A percentile compares a stretch with the other conserved stretches of the same genome.
phyloP scores from a whole-genome alignment of 768 basidiomycete species.

The Tremella yokohamensis region DNA sequence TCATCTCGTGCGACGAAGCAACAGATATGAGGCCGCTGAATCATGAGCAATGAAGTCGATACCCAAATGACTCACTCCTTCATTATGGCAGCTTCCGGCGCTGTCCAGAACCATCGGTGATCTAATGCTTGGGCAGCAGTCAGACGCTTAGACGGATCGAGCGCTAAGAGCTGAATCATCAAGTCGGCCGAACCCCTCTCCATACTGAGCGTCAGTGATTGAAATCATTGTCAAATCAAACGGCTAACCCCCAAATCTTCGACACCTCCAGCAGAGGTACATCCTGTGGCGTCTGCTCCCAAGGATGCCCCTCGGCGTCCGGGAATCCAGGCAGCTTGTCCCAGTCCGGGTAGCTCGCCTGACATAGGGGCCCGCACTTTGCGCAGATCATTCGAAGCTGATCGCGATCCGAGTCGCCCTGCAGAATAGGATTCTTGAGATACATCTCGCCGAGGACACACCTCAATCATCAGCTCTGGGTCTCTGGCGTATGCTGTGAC shows the following conservation, averaged over 20 bases:
- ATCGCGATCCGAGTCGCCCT: slow-evolving; percentile 82
- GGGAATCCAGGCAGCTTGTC: slow-evolving; percentile 48
- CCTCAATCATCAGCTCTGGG: slow-evolving; percentile 52
- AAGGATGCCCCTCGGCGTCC: slow-evolving; percentile 30
- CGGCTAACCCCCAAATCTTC: slow-evolving; percentile 28
- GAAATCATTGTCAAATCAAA: neutral
- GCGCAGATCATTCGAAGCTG: slow-evolving; percentile 85
- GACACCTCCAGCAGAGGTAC: slow-evolving; percentile 23
- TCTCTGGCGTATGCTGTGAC: slow-evolving; percentile 36
- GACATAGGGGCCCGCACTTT: slow-evolving; percentile 76
- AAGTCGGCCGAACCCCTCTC: slow-evolving; percentile 73
- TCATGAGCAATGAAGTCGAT: slow-evolving; percentile 6
- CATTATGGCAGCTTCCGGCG: slow-evolving; percentile 63
- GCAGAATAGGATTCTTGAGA: slow-evolving; percentile 75
- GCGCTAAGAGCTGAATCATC: slow-evolving; percentile 72
- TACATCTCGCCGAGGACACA: slow-evolving; percentile 99
- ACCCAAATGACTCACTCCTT: slow-evolving; percentile 37
- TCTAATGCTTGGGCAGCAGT: slow-evolving; percentile 83
- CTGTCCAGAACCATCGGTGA: slow-evolving; percentile 91
- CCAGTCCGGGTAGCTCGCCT: slow-evolving; percentile 52
- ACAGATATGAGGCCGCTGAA: slow-evolving; percentile 29
- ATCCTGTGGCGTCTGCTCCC: slow-evolving; percentile 25
- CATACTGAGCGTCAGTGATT: slow-evolving; percentile 55
- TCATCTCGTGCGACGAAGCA: slow-evolving; percentile 45
- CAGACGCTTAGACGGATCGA: slow-evolving; percentile 77